Conservation (phyloP, 2,329 filamentous ascomycete genomes). For the Arthrocladium fulminans region DNA sequence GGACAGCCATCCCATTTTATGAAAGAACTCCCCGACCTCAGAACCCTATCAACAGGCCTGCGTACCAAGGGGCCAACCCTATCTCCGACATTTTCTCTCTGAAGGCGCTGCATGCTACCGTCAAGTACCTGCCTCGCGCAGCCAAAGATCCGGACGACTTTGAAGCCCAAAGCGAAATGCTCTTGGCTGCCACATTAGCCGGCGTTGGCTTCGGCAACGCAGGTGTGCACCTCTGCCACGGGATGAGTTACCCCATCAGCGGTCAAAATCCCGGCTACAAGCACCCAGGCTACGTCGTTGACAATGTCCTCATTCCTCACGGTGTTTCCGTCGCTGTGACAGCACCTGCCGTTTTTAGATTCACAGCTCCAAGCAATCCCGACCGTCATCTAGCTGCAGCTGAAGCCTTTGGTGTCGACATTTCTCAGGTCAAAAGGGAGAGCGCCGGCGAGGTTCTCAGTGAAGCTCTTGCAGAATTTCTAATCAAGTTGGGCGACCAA, state of each 20-base stretch:
- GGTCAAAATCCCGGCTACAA: constrained; percentile 88
- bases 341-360: constrained; percentile 85
- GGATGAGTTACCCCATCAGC: constrained; percentile 97
- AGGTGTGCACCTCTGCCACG: constrained; percentile 79
- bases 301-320: constrained; percentile 78
- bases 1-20: constrained; percentile 93
- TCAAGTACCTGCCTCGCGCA: constrained; percentile 85
- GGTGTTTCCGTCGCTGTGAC: constrained; percentile 92
- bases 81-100: constrained; percentile 97
- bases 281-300: constrained; percentile 75
- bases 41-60: constrained; percentile 84
- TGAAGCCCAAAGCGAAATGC: constrained; percentile 92
- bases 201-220: constrained; percentile 97
- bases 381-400: constrained; percentile 84
- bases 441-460: constrained; percentile 80
- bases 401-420: constrained; percentile 82
- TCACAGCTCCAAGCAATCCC: constrained; percentile 84
- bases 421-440: constrained; percentile 77
- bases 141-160: constrained; percentile 80
- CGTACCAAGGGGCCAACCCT: constrained; percentile 94
- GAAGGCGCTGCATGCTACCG: constrained; percentile 68
- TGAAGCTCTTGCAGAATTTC: constrained; percentile 72
- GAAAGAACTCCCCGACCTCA: constrained; percentile 73
- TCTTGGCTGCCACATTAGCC: constrained; percentile 85
- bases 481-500: constrained; percentile 79